phyloP scores from a whole-genome alignment of 805 yeast genomes.

The Candida tallmaniae region DNA sequence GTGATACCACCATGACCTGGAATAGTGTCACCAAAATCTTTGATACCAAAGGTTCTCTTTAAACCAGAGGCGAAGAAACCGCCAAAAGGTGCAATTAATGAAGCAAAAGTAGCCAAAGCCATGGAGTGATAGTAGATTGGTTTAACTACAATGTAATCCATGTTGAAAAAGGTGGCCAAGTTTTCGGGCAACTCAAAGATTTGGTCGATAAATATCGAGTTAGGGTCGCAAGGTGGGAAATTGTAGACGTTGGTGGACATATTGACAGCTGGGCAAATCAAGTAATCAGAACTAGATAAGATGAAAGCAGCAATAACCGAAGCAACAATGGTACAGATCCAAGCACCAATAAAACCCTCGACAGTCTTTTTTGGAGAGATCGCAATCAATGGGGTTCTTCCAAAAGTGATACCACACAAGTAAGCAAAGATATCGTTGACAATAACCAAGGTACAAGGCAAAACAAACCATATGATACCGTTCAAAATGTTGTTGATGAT shows the following conservation, averaged over 20 bases:
- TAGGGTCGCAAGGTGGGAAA: constrained; percentile 69
- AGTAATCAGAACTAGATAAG: constrained; percentile 61
- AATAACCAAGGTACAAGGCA: constrained; percentile 89
- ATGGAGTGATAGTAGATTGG: constrained; percentile 91
- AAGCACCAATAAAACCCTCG: constrained; percentile 96
- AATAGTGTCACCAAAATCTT: constrained; percentile 96
- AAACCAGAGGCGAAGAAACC: constrained; percentile 98
- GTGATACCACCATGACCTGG: constrained; percentile 99
- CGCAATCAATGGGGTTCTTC: constrained; percentile 84
- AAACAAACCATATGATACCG: constrained; percentile 91
- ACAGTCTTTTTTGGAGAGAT: constrained; percentile 97
- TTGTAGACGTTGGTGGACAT: constrained; percentile 59
- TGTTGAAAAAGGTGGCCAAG: constrained; percentile 41
- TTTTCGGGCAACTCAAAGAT: constrained; percentile 70
- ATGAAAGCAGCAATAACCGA: constrained; percentile 63
- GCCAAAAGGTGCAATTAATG: constrained; percentile 96
- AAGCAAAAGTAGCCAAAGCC: constrained; percentile 87
- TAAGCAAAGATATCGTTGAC: constrained; percentile 96
- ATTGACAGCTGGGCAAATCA: constrained; percentile 83
- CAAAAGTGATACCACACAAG: constrained; percentile 94
- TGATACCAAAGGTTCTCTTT: constrained; percentile 91
- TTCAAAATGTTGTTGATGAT: constrained; percentile 83
- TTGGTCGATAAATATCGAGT: constrained; percentile 86
- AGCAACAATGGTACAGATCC: constrained; percentile 84
- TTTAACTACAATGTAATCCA: constrained; percentile 54